Evolutionary conservation across 768 basidiomycete genomes (phyloP).

Genomic region (Crucibulum laeve): DNA sequence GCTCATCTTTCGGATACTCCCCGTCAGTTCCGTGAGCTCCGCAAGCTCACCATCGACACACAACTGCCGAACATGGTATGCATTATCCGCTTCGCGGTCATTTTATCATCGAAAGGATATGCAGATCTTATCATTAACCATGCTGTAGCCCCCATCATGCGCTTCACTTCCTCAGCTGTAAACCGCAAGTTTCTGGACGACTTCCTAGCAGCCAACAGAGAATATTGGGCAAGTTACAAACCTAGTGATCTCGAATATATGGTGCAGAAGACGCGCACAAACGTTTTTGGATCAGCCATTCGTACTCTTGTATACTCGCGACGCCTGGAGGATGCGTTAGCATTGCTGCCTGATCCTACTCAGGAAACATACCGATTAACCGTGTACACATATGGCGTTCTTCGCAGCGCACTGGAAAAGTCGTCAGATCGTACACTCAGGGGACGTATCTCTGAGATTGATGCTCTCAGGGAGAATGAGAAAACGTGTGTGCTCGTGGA

Average conservation of each 20-base stretch:
- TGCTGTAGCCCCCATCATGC: conserved; percentile 35
- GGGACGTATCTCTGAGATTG: conserved; percentile 12
- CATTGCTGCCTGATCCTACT: conserved; percentile 34
- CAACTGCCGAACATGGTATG: conserved; percentile 19
- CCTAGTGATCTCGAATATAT: conserved; percentile 2
- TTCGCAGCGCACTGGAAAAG: conserved; percentile 19
- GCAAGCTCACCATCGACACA: conserved; percentile 17
- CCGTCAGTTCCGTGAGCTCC: conserved; percentile 14
- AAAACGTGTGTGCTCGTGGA: background rate
- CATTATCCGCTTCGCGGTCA: conserved; percentile 24
- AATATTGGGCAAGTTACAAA: conserved; percentile 13
- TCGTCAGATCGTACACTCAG: conserved; percentile 5
- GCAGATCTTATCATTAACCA: conserved; percentile 10
- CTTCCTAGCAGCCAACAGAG: conserved; percentile 18
- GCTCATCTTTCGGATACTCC: background rate
- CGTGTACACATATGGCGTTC: conserved; percentile 29
- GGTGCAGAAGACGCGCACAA: conserved; percentile 9
- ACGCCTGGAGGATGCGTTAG: conserved; percentile 35
- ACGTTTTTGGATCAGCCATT: conserved; percentile 34
- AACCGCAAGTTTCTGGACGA: conserved; percentile 35
- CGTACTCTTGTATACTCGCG: conserved; percentile 33
- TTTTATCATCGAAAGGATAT: conserved; percentile 37
- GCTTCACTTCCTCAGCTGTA: conserved; percentile 31
- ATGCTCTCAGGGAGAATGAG: conserved; percentile 10
- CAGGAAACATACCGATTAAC: conserved; percentile 25